A percentile compares a stretch with the other conserved stretches of the same genome.
These are phyloP conservation scores for Pythium phragmiticola DNA, from an alignment of 352 stramenopile species.

Conservation along the genomic window DNA sequence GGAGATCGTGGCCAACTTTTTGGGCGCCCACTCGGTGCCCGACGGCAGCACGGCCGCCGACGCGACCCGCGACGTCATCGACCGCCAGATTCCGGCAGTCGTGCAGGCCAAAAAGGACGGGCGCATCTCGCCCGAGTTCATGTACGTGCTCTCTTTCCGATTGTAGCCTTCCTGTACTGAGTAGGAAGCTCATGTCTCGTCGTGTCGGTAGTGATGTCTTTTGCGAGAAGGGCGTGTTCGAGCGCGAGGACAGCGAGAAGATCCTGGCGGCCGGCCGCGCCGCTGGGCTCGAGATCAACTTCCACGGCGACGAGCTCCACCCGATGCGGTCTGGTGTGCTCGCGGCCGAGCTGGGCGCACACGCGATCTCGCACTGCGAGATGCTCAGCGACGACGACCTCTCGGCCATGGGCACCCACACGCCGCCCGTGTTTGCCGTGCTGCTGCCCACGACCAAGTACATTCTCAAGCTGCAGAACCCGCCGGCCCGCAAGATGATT, in stretches of 20 bases:
- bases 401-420: slow-evolving; percentile 58
- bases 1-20: slow-evolving; percentile 78
- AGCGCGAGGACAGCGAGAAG: slow-evolving; percentile 69
- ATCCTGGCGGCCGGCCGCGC: slow-evolving; percentile 68
- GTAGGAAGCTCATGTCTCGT: neutral
- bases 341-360: slow-evolving; percentile 52
- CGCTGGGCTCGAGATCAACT: slow-evolving; percentile 77
- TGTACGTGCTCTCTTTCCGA: slow-evolving; percentile 29
- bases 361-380: slow-evolving; percentile 74
- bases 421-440: slow-evolving; percentile 64
- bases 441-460: slow-evolving; percentile 85
- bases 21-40: slow-evolving; percentile 76
- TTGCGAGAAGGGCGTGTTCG: slow-evolving; percentile 85
- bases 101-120: slow-evolving; percentile 66
- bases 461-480: slow-evolving; percentile 75
- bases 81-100: slow-evolving; percentile 71
- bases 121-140: slow-evolving; percentile 77
- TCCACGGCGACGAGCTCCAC: slow-evolving; percentile 82
- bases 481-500: slow-evolving; percentile 74
- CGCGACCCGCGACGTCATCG: slow-evolving; percentile 68
- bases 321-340: slow-evolving; percentile 69
- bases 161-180: neutral
- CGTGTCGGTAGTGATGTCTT: slow-evolving; percentile 55
- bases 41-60: slow-evolving; percentile 63
- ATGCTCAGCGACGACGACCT: slow-evolving; percentile 71